phyloP scores from a whole-genome alignment of 176 grass and related monocot species.

The Carex kokanica region DNA sequence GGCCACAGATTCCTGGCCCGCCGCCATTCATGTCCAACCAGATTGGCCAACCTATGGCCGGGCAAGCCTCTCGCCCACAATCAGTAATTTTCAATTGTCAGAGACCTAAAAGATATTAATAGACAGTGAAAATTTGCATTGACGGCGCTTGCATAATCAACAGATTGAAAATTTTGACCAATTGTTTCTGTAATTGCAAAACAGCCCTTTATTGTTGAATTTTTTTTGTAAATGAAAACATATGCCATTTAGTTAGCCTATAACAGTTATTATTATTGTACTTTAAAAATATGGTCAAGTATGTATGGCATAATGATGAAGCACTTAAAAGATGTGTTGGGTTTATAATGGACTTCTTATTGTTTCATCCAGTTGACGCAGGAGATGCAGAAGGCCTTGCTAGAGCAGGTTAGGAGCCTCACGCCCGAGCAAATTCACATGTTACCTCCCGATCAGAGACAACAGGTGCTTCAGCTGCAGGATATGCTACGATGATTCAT shows the following conservation, averaged over 20 bases:
- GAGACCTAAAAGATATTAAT: background rate
- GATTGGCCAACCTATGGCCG: conserved; percentile 48
- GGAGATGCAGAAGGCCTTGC: conserved; percentile 84
- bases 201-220: background rate
- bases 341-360: background rate
- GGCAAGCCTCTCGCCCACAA: conserved; percentile 43
- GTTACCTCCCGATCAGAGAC: conserved; percentile 84
- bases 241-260: background rate
- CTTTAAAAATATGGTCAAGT: background rate
- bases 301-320: background rate
- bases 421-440: conserved; percentile 80
- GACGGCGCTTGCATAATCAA: background rate
- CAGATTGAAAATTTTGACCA: background rate
- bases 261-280: background rate
- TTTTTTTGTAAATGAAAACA: background rate
- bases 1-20: conserved; percentile 54
- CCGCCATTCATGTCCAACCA: conserved; percentile 50
- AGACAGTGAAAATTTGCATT: background rate
- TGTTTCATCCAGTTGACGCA: conserved; percentile 62
- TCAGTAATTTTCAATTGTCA: conserved; percentile 35
- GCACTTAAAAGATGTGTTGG: background rate
- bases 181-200: background rate
- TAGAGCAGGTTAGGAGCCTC: conserved; percentile 90
- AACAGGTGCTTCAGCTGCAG: conserved; percentile 89
- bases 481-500: conserved; percentile 61